These are phyloP conservation scores for Linnemannia elongata DNA, from an alignment of 192 early-diverging fungal species.

Conservation along the genomic window DNA sequence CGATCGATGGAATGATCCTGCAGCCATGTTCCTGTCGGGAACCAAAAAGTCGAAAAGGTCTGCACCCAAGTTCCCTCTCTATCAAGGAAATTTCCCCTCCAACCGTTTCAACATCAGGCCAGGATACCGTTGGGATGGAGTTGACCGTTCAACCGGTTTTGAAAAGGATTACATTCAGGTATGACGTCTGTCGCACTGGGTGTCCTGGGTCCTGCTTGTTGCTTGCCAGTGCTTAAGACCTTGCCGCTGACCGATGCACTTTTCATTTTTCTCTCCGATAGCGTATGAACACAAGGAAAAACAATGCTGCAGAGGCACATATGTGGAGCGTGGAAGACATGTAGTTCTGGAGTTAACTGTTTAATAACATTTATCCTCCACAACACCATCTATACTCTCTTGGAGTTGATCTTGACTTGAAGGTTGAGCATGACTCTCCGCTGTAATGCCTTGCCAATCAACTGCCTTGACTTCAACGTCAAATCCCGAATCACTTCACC, in stretches of 20 bases:
- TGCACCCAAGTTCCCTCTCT: constrained; percentile 59
- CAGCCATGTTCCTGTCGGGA: constrained; percentile 65
- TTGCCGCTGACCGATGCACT: background rate
- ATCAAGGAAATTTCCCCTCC: constrained; percentile 74
- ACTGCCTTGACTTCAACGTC: constrained; percentile 43
- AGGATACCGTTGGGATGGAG: constrained; percentile 79
- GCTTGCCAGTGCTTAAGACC: background rate
- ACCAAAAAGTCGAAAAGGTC: constrained; percentile 59
- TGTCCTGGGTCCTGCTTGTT: background rate
- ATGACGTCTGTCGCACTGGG: constrained; percentile 34
- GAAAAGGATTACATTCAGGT: constrained; percentile 67
- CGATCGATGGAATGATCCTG: constrained; percentile 77
- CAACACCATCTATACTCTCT: constrained; percentile 26
- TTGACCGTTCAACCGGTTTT: constrained; percentile 74
- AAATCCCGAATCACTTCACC: constrained; percentile 62
- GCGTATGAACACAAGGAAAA: constrained; percentile 44
- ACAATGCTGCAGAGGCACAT: constrained; percentile 63
- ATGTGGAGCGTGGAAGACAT: constrained; percentile 75
- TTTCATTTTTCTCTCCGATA: constrained; percentile 8
- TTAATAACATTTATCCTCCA: background rate
- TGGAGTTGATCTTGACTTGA: constrained; percentile 63
- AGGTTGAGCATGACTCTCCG: constrained; percentile 63
- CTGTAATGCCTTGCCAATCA: constrained; percentile 56
- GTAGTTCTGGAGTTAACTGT: constrained; percentile 38
- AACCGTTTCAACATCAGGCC: constrained; percentile 75